Conservation (phyloP, 257 asterid genomes). For the Solanum tarapatanum region DNA sequence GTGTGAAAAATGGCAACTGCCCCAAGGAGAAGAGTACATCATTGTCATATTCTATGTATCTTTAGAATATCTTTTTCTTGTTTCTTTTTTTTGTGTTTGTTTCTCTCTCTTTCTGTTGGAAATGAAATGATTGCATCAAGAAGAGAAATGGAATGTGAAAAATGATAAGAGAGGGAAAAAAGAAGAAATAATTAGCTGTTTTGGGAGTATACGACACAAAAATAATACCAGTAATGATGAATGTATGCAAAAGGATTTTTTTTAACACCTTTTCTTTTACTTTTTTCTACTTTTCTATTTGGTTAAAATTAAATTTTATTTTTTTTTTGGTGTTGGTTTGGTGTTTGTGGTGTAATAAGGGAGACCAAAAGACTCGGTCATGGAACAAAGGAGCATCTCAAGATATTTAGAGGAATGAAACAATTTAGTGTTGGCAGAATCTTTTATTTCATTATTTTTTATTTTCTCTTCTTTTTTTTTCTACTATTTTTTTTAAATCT, state of each 20-base stretch:
- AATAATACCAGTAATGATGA: background rate
- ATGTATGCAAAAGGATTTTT: background rate
- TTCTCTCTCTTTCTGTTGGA: conserved; percentile 7
- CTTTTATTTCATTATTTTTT: background rate
- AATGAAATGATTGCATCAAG: background rate
- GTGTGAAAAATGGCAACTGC: background rate
- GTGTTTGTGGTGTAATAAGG: conserved; percentile 29
- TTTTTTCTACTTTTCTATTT: background rate
- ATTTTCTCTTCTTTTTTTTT: background rate
- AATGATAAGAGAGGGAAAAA: background rate
- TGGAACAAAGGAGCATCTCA: conserved; percentile 38
- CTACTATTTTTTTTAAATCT: background rate
- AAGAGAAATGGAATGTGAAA: background rate
- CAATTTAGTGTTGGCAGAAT: background rate
- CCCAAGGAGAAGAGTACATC: conserved; percentile 14
- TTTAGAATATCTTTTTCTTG: conserved; percentile 9
- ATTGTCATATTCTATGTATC: background rate
- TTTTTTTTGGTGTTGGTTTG: background rate
- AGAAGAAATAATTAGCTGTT: background rate
- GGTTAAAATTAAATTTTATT: background rate
- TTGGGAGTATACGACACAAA: background rate
- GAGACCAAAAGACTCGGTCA: conserved; percentile 33
- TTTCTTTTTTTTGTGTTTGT: background rate
- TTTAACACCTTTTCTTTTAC: background rate
- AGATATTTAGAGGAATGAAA: conserved; percentile 12